Conservation (phyloP, 2,329 filamentous ascomycete genomes). For the Hawksworthiomyces lignivorus region DNA sequence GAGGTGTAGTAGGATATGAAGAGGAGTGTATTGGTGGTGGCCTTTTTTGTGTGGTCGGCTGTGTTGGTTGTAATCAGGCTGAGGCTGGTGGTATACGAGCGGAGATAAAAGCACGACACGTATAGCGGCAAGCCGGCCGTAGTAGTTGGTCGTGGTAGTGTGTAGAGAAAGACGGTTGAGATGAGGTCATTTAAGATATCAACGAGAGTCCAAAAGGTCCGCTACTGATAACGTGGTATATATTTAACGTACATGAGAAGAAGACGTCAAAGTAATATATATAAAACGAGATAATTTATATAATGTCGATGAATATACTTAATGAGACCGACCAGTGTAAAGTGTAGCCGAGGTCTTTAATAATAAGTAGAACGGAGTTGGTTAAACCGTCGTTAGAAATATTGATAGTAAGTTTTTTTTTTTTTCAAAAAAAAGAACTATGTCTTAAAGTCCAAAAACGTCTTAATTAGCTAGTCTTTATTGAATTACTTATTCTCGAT, state of each 20-base stretch:
- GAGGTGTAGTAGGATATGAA: conserved; percentile 53
- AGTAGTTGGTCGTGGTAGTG: too few relatives aligned
- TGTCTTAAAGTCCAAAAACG: conserved; percentile 9
- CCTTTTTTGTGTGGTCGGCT: conserved; percentile 53
- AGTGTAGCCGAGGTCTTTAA: conserved; percentile 8
- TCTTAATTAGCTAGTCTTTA: conserved; percentile 6
- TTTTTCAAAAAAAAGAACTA: conserved; percentile 13
- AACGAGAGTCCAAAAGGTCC: too few relatives aligned
- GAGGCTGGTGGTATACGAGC: too few relatives aligned
- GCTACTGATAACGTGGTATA: too few relatives aligned
- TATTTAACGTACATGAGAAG: too few relatives aligned
- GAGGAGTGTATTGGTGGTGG: conserved; percentile 53
- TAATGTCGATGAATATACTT: conserved; percentile 6
- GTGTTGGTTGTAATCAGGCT: conserved; percentile 40
- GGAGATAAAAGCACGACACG: too few relatives aligned
- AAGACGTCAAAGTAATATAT: too few relatives aligned
- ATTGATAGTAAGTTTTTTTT: conserved; percentile 5
- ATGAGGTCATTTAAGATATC: too few relatives aligned
- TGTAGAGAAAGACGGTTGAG: too few relatives aligned
- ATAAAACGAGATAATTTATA: too few relatives aligned
- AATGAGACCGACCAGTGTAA: conserved; percentile 4
- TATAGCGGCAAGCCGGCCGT: too few relatives aligned
- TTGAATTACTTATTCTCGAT: conserved; percentile 13
- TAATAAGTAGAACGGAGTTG: conserved; percentile 8
- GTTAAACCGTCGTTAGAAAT: conserved; percentile 14